These are phyloP conservation scores for Themeda triandra DNA, from an alignment of 176 grass and related monocot species.

Conservation along the genomic window DNA sequence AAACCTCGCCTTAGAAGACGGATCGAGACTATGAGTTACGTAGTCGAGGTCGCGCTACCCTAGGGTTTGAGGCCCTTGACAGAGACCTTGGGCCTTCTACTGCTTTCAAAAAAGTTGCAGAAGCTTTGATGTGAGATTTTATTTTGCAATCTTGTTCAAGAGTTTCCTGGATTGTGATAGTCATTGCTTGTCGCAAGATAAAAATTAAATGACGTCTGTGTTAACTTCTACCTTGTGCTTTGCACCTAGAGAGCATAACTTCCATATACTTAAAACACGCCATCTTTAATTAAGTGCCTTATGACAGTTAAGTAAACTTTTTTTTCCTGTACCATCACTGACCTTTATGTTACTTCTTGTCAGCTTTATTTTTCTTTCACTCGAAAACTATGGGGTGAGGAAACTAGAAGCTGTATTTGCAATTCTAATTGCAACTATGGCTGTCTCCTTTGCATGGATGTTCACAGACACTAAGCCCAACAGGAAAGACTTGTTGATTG, in stretches of 20 bases:
- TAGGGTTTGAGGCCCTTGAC: too few relatives aligned
- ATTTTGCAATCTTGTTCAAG: background rate
- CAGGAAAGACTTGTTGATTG: conserved; percentile 65
- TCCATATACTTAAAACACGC: background rate
- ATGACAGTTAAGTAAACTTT: background rate
- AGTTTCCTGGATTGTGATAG: background rate
- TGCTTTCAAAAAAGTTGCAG: background rate
- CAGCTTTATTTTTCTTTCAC: conserved; percentile 97
- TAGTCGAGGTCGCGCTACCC: too few relatives aligned
- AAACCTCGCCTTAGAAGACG: too few relatives aligned
- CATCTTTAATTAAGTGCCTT: background rate
- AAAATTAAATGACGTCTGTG: background rate
- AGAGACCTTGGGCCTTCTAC: background rate
- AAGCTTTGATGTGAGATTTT: background rate
- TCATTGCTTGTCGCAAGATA: background rate
- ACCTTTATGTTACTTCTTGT: conserved; percentile 16
- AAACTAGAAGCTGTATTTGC: conserved; percentile 94
- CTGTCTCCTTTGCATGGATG: conserved; percentile 92
- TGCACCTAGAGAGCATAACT: background rate
- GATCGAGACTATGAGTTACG: too few relatives aligned
- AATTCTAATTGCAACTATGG: conserved; percentile 91
- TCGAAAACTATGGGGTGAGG: conserved; percentile 97
- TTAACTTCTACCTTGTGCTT: conserved; percentile 10
- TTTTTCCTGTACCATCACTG: background rate
- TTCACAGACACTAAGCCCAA: conserved; percentile 77